Evolutionary conservation across 1,284 basidiomycete species (phyloP).

Genomic region (Trametes pubescens): DNA sequence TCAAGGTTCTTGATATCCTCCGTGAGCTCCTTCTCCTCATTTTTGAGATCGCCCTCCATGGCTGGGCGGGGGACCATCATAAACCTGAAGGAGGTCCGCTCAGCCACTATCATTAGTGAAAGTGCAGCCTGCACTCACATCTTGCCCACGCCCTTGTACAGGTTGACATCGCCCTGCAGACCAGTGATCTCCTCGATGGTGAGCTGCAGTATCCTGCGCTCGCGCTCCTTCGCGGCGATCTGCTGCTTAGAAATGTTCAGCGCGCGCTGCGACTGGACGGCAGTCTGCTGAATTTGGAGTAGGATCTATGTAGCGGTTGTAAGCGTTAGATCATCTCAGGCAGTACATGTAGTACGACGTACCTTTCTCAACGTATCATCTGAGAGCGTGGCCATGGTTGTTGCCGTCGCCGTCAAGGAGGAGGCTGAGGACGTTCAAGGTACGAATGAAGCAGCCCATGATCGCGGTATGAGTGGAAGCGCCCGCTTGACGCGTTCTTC

Average conservation of each 20-base stretch:
- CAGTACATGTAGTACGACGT: not conserved
- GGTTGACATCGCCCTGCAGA: slow-evolving; percentile 72
- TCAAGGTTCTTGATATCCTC: slow-evolving; percentile 83
- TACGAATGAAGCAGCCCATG: slow-evolving; percentile 19
- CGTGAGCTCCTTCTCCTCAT: slow-evolving; percentile 80
- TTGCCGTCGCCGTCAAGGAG: slow-evolving; percentile 5
- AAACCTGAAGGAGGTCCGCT: slow-evolving; percentile 67
- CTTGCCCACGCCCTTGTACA: slow-evolving; percentile 93
- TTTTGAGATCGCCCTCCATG: slow-evolving; percentile 81
- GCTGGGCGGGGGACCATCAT: slow-evolving; percentile 82
- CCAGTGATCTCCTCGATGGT: slow-evolving; percentile 80
- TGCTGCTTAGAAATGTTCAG: slow-evolving; percentile 79
- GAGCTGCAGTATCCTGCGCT: slow-evolving; percentile 86
- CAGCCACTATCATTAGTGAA: not conserved
- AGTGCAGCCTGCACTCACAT: slow-evolving; percentile 63
- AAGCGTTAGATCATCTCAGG: not conserved
- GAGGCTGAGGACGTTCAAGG: slow-evolving; percentile 3
- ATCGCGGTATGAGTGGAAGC: slow-evolving; percentile 18
- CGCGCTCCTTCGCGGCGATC: slow-evolving; percentile 80
- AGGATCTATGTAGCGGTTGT: slow-evolving; percentile 68
- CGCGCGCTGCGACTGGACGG: slow-evolving; percentile 81
- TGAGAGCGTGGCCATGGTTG: slow-evolving; percentile 74
- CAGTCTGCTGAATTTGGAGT: slow-evolving; percentile 88
- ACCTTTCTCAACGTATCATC: slow-evolving; percentile 92
- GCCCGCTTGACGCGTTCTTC: slow-evolving; percentile 31